Percentiles rank a stretch among this genome's conserved stretches.
Conservation (phyloP, 495 filamentous ascomycete genomes). For the Aspergillus haitiensis region DNA sequence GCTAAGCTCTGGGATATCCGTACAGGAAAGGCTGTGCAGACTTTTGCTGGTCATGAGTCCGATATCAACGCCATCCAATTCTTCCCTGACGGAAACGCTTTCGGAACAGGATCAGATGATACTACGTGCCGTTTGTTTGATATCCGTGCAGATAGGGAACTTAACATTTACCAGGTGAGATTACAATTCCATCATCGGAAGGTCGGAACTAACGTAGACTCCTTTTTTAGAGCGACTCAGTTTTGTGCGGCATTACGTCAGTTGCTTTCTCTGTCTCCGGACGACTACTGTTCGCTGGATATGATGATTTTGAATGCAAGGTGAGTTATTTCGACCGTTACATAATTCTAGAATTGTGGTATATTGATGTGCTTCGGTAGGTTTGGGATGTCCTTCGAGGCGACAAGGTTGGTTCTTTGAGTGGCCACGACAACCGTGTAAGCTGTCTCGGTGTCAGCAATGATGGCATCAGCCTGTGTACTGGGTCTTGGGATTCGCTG, state of each 20-base stretch:
- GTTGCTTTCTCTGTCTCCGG: conserved; percentile 98
- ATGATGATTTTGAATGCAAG: conserved; percentile 99
- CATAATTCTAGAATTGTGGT: not conserved
- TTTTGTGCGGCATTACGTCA: conserved; percentile 96
- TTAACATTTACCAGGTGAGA: conserved; percentile 93
- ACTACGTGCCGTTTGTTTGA: conserved; percentile 97
- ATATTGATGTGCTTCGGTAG: conserved; percentile 45
- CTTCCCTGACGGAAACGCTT: conserved; percentile 98
- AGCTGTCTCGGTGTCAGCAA: conserved; percentile 98
- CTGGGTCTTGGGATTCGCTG: conserved; percentile 98
- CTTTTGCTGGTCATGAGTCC: conserved; percentile 96
- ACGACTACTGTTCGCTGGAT: conserved; percentile 91
- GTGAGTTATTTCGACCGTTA: conserved; percentile 47
- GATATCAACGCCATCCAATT: conserved; percentile 99
- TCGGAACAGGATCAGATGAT: conserved; percentile 97
- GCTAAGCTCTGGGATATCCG: conserved; percentile 99
- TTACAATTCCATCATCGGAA: not conserved
- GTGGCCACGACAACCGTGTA: conserved; percentile 97
- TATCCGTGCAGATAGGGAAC: conserved; percentile 92
- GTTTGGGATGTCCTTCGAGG: conserved; percentile 97
- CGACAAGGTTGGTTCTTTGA: conserved; percentile 93
- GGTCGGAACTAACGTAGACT: conserved; percentile 16
- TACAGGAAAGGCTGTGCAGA: conserved; percentile 97
- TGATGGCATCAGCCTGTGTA: conserved; percentile 98
- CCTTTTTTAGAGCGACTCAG: conserved; percentile 78